Percentiles rank a stretch among this genome's conserved stretches.
Evolutionary conservation across 768 basidiomycete genomes (phyloP).

Genomic region (Agrocybe chaxingu): DNA sequence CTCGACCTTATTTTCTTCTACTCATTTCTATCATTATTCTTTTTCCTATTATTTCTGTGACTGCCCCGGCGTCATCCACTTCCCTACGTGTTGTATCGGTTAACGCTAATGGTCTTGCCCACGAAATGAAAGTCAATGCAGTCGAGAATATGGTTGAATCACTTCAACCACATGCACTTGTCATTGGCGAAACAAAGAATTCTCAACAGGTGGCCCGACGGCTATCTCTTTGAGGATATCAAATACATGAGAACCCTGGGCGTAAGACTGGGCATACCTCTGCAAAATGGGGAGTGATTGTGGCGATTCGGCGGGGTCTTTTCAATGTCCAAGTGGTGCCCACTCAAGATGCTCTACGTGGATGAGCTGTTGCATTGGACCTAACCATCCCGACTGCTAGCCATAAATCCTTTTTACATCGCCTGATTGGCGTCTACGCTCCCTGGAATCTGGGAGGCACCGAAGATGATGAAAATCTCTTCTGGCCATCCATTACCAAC

Average conservation of each 20-base stretch:
- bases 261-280: conserved; percentile 1
- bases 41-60: too few species aligned
- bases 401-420: conserved; percentile 14
- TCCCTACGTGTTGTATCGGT: background rate
- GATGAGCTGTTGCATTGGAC: conserved; percentile 18
- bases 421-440: conserved; percentile 22
- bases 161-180: conserved; percentile 10
- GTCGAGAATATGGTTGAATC: conserved; percentile 2
- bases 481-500: conserved; percentile 13
- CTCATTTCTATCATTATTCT: too few species aligned
- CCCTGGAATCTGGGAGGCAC: conserved; percentile 23
- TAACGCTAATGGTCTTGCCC: conserved; percentile 6
- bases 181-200: conserved; percentile 15
- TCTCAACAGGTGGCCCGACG: background rate
- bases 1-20: background rate
- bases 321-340: conserved; percentile 2
- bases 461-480: background rate
- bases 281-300: conserved; percentile 14
- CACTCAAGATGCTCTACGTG: conserved; percentile 10
- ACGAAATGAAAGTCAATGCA: conserved; percentile 9
- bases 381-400: conserved; percentile 13
- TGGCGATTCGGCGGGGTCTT: conserved; percentile 10
- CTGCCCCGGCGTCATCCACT: background rate
- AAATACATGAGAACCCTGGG: conserved; percentile 12
- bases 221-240: conserved; percentile 4